Percentiles rank a stretch among this genome's conserved stretches.
Conservation (phyloP, 306 rosid genomes). For the Cucumis sativus region DNA sequence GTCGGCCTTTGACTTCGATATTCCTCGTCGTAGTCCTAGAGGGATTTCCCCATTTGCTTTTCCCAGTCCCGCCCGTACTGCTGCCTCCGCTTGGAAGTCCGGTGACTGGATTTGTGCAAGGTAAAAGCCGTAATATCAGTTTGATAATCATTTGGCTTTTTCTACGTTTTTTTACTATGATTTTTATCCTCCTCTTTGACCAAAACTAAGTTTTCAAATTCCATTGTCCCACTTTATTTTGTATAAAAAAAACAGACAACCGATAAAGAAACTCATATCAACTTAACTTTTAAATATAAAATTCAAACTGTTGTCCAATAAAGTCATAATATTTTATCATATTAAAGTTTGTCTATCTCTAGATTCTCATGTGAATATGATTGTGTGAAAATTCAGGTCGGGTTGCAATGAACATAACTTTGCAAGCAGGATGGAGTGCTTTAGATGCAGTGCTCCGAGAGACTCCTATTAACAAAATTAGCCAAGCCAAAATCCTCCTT, state of each 20-base stretch:
- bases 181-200: too few species aligned
- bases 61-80: conserved; percentile 18
- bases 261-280: too few species aligned
- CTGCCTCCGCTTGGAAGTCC: conserved; percentile 80
- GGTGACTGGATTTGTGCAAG: conserved; percentile 98
- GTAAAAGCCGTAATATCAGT: background rate
- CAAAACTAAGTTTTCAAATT: too few species aligned
- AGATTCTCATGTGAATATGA: too few species aligned
- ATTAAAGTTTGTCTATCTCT: too few species aligned
- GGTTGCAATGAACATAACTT: conserved; percentile 98
- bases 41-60: conserved; percentile 11
- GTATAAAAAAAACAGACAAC: too few species aligned
- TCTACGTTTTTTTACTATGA: too few species aligned
- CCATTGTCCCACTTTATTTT: too few species aligned
- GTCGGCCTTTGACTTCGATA: conserved; percentile 12
- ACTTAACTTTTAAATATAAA: too few species aligned
- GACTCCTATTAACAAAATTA: conserved; percentile 42
- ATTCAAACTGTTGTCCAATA: too few species aligned
- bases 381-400: conserved; percentile 23
- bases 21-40: conserved; percentile 5
- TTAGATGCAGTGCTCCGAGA: conserved; percentile 93
- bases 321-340: too few species aligned
- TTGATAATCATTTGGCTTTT: too few species aligned
- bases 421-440: conserved; percentile 93
- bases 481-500: background rate